Base-by-base conservation (phyloP, 1,139 yeast genomes). In the Magnusiomyces starmeri region DNA sequence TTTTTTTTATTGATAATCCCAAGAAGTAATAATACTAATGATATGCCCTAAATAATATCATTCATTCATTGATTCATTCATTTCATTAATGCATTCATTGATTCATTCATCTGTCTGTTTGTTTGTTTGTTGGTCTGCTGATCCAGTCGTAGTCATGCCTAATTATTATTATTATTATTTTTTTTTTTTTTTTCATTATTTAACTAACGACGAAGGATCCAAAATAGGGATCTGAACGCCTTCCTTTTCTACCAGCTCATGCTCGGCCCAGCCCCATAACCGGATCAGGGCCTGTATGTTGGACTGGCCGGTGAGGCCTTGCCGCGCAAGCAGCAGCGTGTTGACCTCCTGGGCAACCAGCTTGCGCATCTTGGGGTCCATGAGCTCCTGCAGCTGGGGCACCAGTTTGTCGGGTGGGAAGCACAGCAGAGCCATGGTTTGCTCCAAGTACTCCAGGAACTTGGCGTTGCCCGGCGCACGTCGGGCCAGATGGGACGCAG, bases 391-490 rank as follows among this genome's bases (percentile, higher is more conserved):
- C 35, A 69, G 53, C 47, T 63, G 62, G n/a, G 69, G 65, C 1
- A 62, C 65, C 39, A 65, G 50, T 14, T 59, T 53, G 16, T 68
- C 66, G 0, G 62, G 62, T 4, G 74, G 70, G 54, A 70, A 70
- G 51, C 75, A 71, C 37, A 72, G 55, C 39, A 72, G 57, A 3
- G 75, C 73, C 74, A 72, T 69, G 1, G 74, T 68, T 29, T 61
- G 59, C 51, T 72, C 74, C 46, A 72, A 57, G 43, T 69, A 70
- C 4, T 55, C 57, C 34, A 71, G 55, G 45, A 66, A 67, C 49
- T 58, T 57, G 1, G 67, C 64, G 43, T 65, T 60, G 21, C 62
- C 54, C 3, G 72, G 60, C 1, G 70, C 74, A 4, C 74, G 58
- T 25, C 62, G 62, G 0, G 74, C 71, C 35, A 70, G 55, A 54